Base-by-base conservation (phyloP, 2,329 filamentous ascomycete species). In the Metarhizium sp. region DNA sequence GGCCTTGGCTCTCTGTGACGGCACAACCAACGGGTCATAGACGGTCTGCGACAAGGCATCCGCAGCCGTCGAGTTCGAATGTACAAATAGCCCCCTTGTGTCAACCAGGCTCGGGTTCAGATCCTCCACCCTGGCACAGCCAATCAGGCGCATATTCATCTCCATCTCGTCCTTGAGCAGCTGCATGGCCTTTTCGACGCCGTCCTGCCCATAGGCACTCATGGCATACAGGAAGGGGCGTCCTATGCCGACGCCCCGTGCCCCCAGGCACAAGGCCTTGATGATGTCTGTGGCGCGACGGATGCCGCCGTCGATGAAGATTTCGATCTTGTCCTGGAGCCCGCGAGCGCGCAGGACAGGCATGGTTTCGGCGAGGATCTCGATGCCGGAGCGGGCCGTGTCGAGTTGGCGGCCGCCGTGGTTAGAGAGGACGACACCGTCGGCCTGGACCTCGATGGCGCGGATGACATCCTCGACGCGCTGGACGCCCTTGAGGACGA, bases 71-170 rank as follows among this genome's bases (percentile, higher is more conserved):
- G 73, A 67, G 42, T 74, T 75, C 42, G 74, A 71, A 60, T 84
- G 81, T 58, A 70, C 72, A 58, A 74, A 73, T 62, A 96, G 68
- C 2, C 86, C 89, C 58, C 87, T 77, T 0, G 83, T 81, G 68
- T 99, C 94, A 20, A 99, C 70, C 70, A 99, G 74, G 30, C 84
- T 85, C 0, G 92, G 87, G 59, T 88, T 89, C 59, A 99, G 74
- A 62, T 99, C 85, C 40, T 84, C 83, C 36, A 99, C 71, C 58
- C 73, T 85, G 20, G 79, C 81, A 57, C 85, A 88, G 10, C 94
- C 94, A 62, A 99, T 90, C 59, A 99, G 75, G 6, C 94, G 84
- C 94, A 99, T 97, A 67, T 92, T 94, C 92, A 97, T 97, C 75
- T 95, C 91, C 82, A 99, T 89, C 79, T 99, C 94, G 66, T 97